Conservation (phyloP, 805 yeast species). For the Limtongia smithiae region DNA sequence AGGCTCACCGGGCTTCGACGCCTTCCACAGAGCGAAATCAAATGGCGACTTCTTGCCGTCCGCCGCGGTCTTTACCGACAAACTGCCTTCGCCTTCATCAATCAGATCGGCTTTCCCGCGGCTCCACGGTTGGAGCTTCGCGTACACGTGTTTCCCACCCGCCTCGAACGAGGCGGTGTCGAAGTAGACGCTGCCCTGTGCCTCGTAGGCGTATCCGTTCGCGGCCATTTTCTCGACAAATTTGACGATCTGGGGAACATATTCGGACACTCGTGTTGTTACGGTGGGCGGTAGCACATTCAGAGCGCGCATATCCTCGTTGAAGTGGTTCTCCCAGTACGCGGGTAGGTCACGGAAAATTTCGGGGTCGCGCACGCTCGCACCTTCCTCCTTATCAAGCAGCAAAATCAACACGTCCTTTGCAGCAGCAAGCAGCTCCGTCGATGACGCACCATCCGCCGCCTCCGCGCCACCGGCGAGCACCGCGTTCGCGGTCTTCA, state of each 20-base stretch:
- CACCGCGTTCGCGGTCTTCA: conserved; percentile 45
- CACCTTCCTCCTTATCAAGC: conserved; percentile 69
- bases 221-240: conserved; percentile 71
- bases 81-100: conserved; percentile 92
- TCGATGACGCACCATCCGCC: conserved; percentile 27
- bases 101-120: conserved; percentile 81
- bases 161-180: conserved; percentile 80
- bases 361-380: conserved; percentile 76
- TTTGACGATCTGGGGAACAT: conserved; percentile 83
- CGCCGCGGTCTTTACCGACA: conserved; percentile 44
- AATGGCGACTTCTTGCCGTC: conserved; percentile 67
- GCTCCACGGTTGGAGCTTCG: conserved; percentile 98
- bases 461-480: no score
- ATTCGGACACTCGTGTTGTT: conserved; percentile 93
- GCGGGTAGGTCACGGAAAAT: conserved; percentile 80
- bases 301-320: conserved; percentile 78
- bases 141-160: conserved; percentile 72
- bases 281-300: conserved; percentile 82
- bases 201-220: conserved; percentile 80
- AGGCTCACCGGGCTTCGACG: conserved; percentile 96
- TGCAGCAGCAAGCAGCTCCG: conserved; percentile 47
- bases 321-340: conserved; percentile 82
- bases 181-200: conserved; percentile 89
- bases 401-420: conserved; percentile 73
- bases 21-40: conserved; percentile 96